Base-by-base conservation (phyloP, 768 basidiomycete species). In the Kwoniella sp. region DNA sequence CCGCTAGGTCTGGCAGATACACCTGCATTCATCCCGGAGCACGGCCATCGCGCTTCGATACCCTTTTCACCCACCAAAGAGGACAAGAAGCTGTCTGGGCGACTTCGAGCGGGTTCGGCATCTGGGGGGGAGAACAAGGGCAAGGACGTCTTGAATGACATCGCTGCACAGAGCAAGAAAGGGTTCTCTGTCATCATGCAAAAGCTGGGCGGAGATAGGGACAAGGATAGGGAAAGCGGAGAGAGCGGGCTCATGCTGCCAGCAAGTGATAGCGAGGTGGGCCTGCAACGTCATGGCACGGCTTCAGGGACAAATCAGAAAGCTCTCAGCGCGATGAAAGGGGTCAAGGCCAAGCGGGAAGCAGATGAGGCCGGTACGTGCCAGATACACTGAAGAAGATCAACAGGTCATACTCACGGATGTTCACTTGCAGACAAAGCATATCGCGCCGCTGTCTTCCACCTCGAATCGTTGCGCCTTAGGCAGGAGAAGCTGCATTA, bases 141-240 rank as follows among this genome's bases (percentile, higher is more conserved):
- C 9, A 73, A 69, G 46, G 71, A 73, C 11, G 63, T 73, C 11
- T 83, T 95, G 64, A 85, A 85, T 11, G 91, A 95, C 76, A 77
- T 93, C 27, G 91, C 90, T 3, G 84, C 86, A 56, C 89, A 91
- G 73, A 87, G 88, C 54, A 93, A 91, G 78, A 85, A 82, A 65
- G 87, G 89, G 60, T 74, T 93, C 14, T 89, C 87, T 62, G 87
- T 88, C 53, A 77, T 92, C 44, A 90, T 89, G 51, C 87, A 85
- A 8, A 84, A 90, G 66, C 77, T 92, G 48, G 89, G 75, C 9
- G 72, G 62, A 1, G 71, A 70, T 39, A 66, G 62, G 52, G 65
- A 63, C 41, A 62, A 62, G 20, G 55, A 65, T 28, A 66, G 56
- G 43, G 65, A 88, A 71, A 68, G 54, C 40, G 87, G 88, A 71